phyloP scores from a whole-genome alignment of 768 basidiomycete genomes.

The Pulveroboletus frians region DNA sequence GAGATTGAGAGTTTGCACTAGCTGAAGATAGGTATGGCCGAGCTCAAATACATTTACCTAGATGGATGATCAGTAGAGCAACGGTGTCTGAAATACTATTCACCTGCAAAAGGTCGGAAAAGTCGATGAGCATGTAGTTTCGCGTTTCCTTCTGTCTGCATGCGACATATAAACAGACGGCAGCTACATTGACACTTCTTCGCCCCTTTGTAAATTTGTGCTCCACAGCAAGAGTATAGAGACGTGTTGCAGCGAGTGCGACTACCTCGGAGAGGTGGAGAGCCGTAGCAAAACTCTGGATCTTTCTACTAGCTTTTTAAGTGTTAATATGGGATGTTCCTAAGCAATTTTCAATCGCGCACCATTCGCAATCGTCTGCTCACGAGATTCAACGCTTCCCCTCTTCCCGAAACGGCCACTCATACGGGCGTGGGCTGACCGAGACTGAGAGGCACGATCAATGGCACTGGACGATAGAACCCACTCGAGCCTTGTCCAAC shows the following conservation, averaged over 20 bases:
- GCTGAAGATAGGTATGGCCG: constrained; percentile 92
- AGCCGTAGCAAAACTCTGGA: constrained; percentile 75
- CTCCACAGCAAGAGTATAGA: constrained; percentile 91
- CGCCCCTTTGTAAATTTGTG: constrained; percentile 94
- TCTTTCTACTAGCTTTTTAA: constrained; percentile 67
- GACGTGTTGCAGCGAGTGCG: constrained; percentile 72
- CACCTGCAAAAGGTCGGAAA: constrained; percentile 92
- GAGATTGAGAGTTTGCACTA: constrained; percentile 82
- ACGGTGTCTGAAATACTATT: constrained; percentile 1
- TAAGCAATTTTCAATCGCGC: constrained; percentile 13
- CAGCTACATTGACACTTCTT: constrained; percentile 88
- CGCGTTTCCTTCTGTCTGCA: constrained; percentile 87
- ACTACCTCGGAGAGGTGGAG: constrained; percentile 78
- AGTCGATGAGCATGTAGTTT: constrained; percentile 98
- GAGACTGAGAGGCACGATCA: not conserved
- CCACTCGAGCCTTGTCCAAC: constrained; percentile 88
- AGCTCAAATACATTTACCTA: constrained; percentile 98
- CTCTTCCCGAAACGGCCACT: constrained; percentile 78
- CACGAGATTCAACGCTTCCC: constrained; percentile 75
- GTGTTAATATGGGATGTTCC: not conserved
- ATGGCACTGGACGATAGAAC: constrained; percentile 27
- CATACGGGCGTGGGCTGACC: constrained; percentile 73
- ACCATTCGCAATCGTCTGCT: constrained; percentile 92
- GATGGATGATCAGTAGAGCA: not conserved
- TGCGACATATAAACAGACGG: constrained; percentile 92